Percentiles rank a stretch among this genome's conserved stretches.
These are phyloP conservation scores for Dimargaris xerosporica DNA, from an alignment of 192 early-diverging fungal genomes.

Conservation along the genomic window DNA sequence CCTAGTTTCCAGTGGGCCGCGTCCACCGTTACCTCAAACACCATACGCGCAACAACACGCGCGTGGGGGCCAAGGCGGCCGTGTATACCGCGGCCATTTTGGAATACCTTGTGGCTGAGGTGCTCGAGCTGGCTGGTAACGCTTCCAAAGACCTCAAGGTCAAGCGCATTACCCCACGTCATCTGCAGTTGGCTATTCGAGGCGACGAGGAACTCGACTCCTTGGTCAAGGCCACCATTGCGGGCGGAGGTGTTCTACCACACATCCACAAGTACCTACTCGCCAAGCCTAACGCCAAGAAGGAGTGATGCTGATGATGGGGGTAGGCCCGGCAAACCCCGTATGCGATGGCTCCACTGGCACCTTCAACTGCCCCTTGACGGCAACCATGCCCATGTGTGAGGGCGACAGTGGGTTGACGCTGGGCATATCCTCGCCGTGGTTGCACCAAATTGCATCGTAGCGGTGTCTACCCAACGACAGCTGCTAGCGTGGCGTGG, in stretches of 20 bases:
- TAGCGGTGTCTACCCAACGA: too few relatives aligned
- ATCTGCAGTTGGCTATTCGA: slow-evolving; percentile 81
- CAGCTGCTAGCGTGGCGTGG: too few relatives aligned
- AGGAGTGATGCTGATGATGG: too few relatives aligned
- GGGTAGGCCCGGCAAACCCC: too few relatives aligned
- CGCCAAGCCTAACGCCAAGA: slow-evolving; percentile 16
- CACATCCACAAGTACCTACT: slow-evolving; percentile 33
- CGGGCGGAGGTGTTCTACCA: slow-evolving; percentile 73
- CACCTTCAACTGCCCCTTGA: too few relatives aligned
- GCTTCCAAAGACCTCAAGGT: slow-evolving; percentile 81
- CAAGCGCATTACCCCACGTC: slow-evolving; percentile 79
- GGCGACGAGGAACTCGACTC: slow-evolving; percentile 85
- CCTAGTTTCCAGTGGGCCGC: slow-evolving; percentile 90
- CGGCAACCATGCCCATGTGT: too few relatives aligned
- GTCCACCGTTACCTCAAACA: slow-evolving; percentile 85
- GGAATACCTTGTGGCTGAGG: slow-evolving; percentile 87
- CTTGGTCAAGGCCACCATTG: slow-evolving; percentile 79
- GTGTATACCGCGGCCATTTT: slow-evolving; percentile 85
- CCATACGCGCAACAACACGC: slow-evolving; percentile 58
- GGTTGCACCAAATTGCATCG: too few relatives aligned
- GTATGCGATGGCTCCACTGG: too few relatives aligned
- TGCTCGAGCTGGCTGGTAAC: slow-evolving; percentile 85
- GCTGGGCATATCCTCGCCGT: too few relatives aligned
- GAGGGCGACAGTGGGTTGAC: too few relatives aligned
- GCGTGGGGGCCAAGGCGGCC: slow-evolving; percentile 80